These are phyloP conservation scores for Megacollybia platyphylla DNA, from an alignment of 1,284 basidiomycete species.

Conservation along the genomic window DNA sequence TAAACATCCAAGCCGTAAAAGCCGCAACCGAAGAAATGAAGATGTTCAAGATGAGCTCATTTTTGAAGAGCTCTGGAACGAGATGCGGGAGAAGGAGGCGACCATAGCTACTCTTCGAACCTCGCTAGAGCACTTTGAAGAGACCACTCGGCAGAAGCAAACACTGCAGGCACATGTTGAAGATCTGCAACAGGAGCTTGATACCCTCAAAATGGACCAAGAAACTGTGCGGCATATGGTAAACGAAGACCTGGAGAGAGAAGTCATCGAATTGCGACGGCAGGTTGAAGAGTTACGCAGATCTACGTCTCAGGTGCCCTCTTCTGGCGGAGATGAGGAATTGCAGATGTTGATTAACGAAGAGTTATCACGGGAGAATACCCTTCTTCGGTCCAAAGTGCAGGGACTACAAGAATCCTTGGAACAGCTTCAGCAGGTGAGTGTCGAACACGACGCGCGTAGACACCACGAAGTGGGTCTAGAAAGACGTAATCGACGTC, in stretches of 20 bases:
- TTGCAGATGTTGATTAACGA: conserved; percentile 10
- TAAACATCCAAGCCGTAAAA: neutral
- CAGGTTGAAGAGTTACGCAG: conserved; percentile 8
- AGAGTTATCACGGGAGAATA: conserved; percentile 9
- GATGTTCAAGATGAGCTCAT: neutral
- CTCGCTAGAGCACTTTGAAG: conserved; percentile 1
- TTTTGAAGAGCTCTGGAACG: neutral
- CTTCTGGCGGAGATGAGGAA: conserved; percentile 8
- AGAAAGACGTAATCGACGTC: conserved; percentile 2
- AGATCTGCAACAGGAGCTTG: conserved; percentile 1
- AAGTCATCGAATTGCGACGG: conserved; percentile 7
- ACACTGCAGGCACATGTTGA: neutral
- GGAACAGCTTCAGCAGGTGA: conserved; percentile 6
- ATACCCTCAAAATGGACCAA: neutral
- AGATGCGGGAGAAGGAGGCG: neutral
- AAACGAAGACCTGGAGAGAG: conserved; percentile 5
- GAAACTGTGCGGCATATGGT: neutral
- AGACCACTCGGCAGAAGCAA: neutral
- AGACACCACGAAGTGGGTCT: conserved; percentile 3
- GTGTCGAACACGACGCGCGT: conserved; percentile 5
- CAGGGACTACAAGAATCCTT: conserved; percentile 7
- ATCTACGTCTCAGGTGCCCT: conserved; percentile 6
- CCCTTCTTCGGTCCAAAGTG: conserved; percentile 5
- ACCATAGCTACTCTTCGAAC: neutral
- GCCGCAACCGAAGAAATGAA: neutral